phyloP scores from a whole-genome alignment of 306 rosid genomes.

The Argentina anserina region DNA sequence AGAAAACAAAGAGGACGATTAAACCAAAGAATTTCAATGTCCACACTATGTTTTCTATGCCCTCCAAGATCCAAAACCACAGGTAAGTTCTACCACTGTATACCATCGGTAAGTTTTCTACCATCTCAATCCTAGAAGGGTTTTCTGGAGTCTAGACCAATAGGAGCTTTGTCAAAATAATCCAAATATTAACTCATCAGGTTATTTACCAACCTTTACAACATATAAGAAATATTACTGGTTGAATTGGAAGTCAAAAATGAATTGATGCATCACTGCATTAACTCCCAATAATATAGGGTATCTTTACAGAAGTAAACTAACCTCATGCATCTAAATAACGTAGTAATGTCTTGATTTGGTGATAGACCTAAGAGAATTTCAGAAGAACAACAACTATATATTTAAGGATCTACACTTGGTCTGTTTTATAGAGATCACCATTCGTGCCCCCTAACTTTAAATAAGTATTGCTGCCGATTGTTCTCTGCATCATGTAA shows the following conservation, averaged over 20 bases:
- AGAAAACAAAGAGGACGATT: constrained; percentile 36
- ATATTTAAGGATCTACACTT: neutral
- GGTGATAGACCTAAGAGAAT: neutral
- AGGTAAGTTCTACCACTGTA: neutral
- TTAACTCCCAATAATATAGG: neutral
- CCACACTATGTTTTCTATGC: constrained; percentile 21
- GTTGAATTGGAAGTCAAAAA: neutral
- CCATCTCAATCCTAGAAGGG: neutral
- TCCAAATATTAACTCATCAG: neutral
- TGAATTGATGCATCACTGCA: neutral
- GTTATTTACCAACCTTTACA: neutral
- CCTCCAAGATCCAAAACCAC: constrained; percentile 16
- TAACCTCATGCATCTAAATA: neutral
- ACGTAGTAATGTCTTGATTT: neutral
- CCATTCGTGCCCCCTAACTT: neutral
- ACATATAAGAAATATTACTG: neutral
- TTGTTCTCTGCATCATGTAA: neutral
- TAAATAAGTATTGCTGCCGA: too few relatives aligned
- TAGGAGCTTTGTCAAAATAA: neutral
- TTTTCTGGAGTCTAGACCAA: neutral
- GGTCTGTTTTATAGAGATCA: neutral
- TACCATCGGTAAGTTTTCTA: neutral
- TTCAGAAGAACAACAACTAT: neutral
- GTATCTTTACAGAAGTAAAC: neutral
- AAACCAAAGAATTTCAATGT: constrained; percentile 22